Conservation (phyloP, 2,329 filamentous ascomycete genomes). For the Pseudohalonectria lignicola region DNA sequence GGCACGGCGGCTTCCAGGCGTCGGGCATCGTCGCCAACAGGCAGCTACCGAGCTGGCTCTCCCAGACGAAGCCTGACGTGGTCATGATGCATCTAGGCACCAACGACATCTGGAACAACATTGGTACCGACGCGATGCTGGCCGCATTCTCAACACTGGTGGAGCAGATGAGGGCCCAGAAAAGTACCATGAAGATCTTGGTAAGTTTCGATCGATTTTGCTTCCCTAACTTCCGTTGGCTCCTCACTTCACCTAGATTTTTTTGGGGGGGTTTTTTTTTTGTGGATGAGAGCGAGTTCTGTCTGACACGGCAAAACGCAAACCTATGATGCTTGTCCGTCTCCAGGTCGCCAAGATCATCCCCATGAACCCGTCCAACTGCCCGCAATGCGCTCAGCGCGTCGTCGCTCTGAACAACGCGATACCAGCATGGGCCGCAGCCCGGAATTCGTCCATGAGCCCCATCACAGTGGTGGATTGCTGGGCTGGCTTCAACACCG, state of each 20-base stretch:
- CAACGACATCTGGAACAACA: conserved; percentile 25
- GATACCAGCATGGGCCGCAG: conserved; percentile 17
- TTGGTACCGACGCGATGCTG: conserved; percentile 20
- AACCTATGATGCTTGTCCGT: not conserved
- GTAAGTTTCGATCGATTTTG: conserved; percentile 9
- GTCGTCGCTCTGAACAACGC: conserved; percentile 16
- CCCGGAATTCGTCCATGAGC: conserved; percentile 13
- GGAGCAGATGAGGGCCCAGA: conserved; percentile 27
- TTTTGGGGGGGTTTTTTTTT: no score
- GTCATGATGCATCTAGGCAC: conserved; percentile 30
- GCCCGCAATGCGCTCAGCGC: conserved; percentile 12
- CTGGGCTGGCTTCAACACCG: conserved; percentile 19
- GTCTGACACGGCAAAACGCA: no score
- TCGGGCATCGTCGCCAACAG: conserved; percentile 24
- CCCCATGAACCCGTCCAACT: conserved; percentile 18
- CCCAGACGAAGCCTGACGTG: conserved; percentile 25
- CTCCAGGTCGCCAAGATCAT: conserved; percentile 18
- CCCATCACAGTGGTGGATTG: conserved; percentile 21
- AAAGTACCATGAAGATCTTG: conserved; percentile 25
- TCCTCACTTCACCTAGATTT: not conserved
- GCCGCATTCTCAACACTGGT: conserved; percentile 24
- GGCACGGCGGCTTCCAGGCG: conserved; percentile 27
- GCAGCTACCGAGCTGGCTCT: conserved; percentile 25
- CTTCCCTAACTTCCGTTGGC: not conserved
- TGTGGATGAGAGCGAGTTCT: no score